Base-by-base conservation (phyloP, 1,284 basidiomycete species). In the Papiliotrema nemorosa region DNA sequence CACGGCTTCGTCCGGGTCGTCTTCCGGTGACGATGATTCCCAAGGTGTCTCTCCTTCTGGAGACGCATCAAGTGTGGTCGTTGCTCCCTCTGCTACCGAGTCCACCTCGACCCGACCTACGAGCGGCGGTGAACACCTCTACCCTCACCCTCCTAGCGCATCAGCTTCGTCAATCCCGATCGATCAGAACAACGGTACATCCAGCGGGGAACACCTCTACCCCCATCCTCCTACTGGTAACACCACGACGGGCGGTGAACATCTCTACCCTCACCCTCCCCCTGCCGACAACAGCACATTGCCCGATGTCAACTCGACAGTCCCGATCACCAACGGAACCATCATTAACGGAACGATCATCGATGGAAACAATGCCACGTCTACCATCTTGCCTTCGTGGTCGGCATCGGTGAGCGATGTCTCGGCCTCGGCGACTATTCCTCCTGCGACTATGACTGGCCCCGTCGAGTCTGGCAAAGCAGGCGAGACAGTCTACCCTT, bases 231-330 rank as follows among this genome's bases (percentile, higher is more conserved):
- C 18, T 24, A 26, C 7, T 10, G 13, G 10, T 5, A 41, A 21
- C 39, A 24, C 20, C 10, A 21, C 39, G 12, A 26, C 12, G 10
- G 39, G 39, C 14, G 22, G 47, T 20, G 26, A 33, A 31, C 34
- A 42, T 36, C 26, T 27, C 31, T 25, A 44, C 31, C 51, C 22
- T n/a, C 35, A 39, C 39, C 33, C 34, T 16, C 29, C 14, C 35
- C 14, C 26, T 21, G 9, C 4, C 33, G 5, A 6, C 44, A 45
- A 39, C 29, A 24, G 26, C 20, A 46, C 47, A 26, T 14, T 33
- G 21, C 25, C 38, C 38, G 46, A 29, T 16, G 20, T 46, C 20
- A 44, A 44, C 34, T 20, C 27, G n/a, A 48, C 40, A 16, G 27
- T 25, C 25, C 34, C 51, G 12, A n/a, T 10, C 10, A 18, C 13